A percentile compares a stretch with the other conserved stretches of the same genome.
Conservation (phyloP, 495 filamentous ascomycete genomes). For the Eremomyces bilateralis region DNA sequence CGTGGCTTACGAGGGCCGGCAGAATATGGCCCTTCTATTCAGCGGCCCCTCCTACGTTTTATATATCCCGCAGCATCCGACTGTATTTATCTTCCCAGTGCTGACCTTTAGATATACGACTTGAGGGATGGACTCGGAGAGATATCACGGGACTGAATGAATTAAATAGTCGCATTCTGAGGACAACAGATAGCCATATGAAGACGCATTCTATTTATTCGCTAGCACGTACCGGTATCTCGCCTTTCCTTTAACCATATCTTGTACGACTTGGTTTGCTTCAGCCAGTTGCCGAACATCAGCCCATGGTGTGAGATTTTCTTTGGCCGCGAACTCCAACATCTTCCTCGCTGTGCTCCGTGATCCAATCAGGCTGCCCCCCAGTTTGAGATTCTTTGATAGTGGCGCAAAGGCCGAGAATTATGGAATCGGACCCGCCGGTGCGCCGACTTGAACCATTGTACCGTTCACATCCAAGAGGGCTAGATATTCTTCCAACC, state of each 20-base stretch:
- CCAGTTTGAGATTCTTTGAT: conserved; percentile 44
- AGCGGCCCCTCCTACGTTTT: too few relatives aligned
- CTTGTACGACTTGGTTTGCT: conserved; percentile 43
- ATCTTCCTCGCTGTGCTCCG: conserved; percentile 59
- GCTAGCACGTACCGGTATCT: conserved; percentile 56
- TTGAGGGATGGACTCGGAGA: too few relatives aligned
- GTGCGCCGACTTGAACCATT: conserved; percentile 66
- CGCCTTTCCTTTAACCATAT: conserved; percentile 47
- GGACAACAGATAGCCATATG: too few relatives aligned
- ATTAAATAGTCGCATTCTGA: too few relatives aligned
- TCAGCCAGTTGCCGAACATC: conserved; percentile 47
- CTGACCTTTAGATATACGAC: too few relatives aligned
- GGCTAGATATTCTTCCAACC: conserved; percentile 42
- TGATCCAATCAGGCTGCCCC: conserved; percentile 52
- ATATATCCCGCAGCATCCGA: too few relatives aligned
- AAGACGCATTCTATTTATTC: too few relatives aligned
- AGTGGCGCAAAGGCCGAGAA: conserved; percentile 50
- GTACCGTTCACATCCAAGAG: conserved; percentile 46
- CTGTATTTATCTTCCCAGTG: too few relatives aligned
- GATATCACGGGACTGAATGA: too few relatives aligned
- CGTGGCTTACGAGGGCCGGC: too few relatives aligned
- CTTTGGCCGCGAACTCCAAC: conserved; percentile 54
- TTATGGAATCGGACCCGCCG: conserved; percentile 38
- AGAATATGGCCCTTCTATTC: too few relatives aligned
- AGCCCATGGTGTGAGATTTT: conserved; percentile 55